Evolutionary conservation across 768 basidiomycete genomes (phyloP), one percentile per base, ranked within the genome.

Genomic region (Xanthoconium stramineum): DNA sequence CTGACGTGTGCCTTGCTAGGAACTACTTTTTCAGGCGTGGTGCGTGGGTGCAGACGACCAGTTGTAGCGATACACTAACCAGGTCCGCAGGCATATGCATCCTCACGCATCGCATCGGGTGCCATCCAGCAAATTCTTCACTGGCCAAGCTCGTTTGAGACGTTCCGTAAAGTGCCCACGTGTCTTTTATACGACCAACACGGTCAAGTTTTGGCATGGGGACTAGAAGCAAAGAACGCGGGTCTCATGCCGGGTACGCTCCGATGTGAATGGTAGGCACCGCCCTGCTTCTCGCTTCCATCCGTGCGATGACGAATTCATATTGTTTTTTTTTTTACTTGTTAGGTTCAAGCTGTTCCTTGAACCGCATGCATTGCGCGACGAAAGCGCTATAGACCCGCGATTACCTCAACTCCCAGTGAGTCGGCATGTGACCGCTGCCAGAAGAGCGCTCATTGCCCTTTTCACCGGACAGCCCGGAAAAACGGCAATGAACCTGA

Each of bases 341-440:
- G n/a, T n/a, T 47, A 80, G 84, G 85, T 95, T 94, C 78, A 94
- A 94, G 66, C 75, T 94, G 50, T 91, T 90, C 70, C 76, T 95
- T 55, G 91, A 94, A 64, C 92, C 93, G 3, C 82, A 81, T 51
- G 89, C 83, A 0, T 76, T 94, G 44, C 85, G 91, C 35, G 86
- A 91, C 66, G 81, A 86, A 61, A 78, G 78, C 29, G 69, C 81
- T 2, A 68, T 91, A 32, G 91, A 94, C 74, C 86, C 85, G 50
- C 85, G 92, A 36, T 77, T 94, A 19, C 92, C 93, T 35, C 76
- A 79, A 6, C 72, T 94, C 11, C 93, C 92, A 35, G 91, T 91
- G 66, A 61, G 87, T 77, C 17, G 24, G 52, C 53, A 50, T 53
- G 7, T 28, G 19, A 37, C 1, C 14, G n/a, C 2, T n/a, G 9